Percentiles rank a stretch among this genome's conserved stretches.
Evolutionary conservation across 176 grass and related monocot species (phyloP).

Genomic region (Secale cereale): DNA sequence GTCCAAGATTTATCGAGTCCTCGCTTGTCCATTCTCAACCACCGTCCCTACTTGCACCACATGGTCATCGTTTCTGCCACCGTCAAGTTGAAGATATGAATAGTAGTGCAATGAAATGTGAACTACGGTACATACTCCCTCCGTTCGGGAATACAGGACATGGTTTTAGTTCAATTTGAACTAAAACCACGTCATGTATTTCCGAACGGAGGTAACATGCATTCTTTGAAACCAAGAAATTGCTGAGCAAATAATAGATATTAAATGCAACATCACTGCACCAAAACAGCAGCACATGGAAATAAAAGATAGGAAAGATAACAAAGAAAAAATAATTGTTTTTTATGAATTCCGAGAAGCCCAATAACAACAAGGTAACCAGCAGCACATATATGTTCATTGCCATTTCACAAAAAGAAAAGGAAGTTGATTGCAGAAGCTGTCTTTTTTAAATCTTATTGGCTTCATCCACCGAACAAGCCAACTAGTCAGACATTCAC

Average conservation of each 20-base stretch:
- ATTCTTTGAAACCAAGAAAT: neutral
- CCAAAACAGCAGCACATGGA: neutral
- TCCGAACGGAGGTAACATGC: too few species aligned
- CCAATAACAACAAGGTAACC: neutral
- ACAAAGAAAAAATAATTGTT: neutral
- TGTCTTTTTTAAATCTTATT: too few species aligned
- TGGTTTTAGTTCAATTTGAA: too few species aligned
- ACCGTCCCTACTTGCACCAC: too few species aligned
- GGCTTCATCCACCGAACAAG: too few species aligned
- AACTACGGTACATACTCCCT: neutral
- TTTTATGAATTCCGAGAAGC: neutral
- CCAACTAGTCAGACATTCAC: too few species aligned
- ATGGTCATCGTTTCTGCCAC: too few species aligned
- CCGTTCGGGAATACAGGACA: too few species aligned
- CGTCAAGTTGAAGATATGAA: neutral
- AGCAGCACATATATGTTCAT: neutral
- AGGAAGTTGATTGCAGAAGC: neutral
- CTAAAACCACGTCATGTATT: too few species aligned
- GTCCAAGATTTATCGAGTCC: too few species aligned
- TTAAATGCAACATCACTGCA: neutral
- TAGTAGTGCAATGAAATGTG: neutral
- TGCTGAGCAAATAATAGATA: neutral
- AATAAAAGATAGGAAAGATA: neutral
- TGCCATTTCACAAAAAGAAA: neutral
- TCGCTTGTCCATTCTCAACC: too few species aligned